Evolutionary conservation across 257 asterid genomes (phyloP), one percentile per base, ranked within the genome.

Genomic region (Fraxinus anomala): DNA sequence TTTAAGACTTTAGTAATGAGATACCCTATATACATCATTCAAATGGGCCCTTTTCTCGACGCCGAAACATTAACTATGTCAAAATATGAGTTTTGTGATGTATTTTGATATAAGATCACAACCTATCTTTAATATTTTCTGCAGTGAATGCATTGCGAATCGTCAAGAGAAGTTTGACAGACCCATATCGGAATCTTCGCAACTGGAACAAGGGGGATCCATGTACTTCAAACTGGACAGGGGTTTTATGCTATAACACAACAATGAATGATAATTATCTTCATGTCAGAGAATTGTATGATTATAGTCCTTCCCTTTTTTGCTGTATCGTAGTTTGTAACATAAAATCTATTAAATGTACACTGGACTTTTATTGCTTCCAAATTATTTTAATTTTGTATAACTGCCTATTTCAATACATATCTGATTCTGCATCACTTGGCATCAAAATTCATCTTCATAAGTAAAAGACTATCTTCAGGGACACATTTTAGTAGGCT

Each of bases 211-310:
- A 74, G 21, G 89, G 91, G 47, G 91, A 87, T 85, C 91, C 91
- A 70, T 87, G 91, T 78, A 83, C 49, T 73, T 87, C 91, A 47
- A 87, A 87, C 68, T 87, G 91, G 91, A 82, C 87, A 3, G 89
- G 89, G 56, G 79, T 85, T 71, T 47, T 85, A 12, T 87, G 91
- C 87, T 85, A 74, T 76, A 85, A 83, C 74, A 67, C 44, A 19
- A 76, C 89, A 10, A 54, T 75, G 70, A 69, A n/a, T 24, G 89
- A 87, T 76, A 76, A 76, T 11, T 80, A 80, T 80, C 78, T 85
- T 76, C 91, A 87, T 73, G 84, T 87, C 72, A 39, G 67, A 73
- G 91, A 87, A 82, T 77, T 87, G 91, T 87, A 85, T 33, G 89
- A 33, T 78, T 72, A 40, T 70, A 16, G 24, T 65, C 86, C 39